Conservation (phyloP, 176 grass and related monocot genomes). For the Carex scoparia region DNA sequence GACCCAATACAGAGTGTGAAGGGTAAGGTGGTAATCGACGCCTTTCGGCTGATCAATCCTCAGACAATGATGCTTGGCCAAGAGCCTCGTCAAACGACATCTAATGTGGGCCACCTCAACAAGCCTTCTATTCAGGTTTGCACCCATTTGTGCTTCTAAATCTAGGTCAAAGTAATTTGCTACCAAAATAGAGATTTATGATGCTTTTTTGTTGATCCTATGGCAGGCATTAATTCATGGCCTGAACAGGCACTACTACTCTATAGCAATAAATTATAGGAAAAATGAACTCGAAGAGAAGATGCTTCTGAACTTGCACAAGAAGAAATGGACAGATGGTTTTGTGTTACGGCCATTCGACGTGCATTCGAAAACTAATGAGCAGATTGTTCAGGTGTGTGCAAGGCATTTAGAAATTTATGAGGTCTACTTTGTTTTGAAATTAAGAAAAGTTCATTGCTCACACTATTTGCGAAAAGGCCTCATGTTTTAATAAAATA, state of each 20-base stretch:
- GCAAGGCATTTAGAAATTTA: not conserved
- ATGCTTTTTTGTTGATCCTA: conserved; percentile 23
- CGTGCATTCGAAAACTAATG: conserved; percentile 80
- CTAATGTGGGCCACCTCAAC: conserved; percentile 97
- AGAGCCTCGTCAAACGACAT: conserved; percentile 92
- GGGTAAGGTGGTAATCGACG: conserved; percentile 98
- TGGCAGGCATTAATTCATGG: conserved; percentile 88
- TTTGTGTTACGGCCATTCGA: conserved; percentile 76
- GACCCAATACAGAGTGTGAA: conserved; percentile 99
- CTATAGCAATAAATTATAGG: conserved; percentile 96
- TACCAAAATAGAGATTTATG: not conserved
- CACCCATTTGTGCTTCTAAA: not conserved
- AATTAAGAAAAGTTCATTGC: not conserved
- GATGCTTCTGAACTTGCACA: conserved; percentile 91
- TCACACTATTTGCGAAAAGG: not conserved
- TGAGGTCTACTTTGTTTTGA: not conserved
- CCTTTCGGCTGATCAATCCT: conserved; percentile 95
- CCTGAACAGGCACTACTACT: conserved; percentile 95
- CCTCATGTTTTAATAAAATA: not conserved
- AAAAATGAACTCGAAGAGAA: conserved; percentile 99
- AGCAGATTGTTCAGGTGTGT: conserved; percentile 82
- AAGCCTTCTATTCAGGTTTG: conserved; percentile 96
- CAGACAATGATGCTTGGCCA: conserved; percentile 99
- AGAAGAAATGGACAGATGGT: conserved; percentile 99
- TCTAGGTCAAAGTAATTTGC: not conserved